Conservation (phyloP, 1,139 yeast genomes). For the Blastobotrys serpentis region DNA sequence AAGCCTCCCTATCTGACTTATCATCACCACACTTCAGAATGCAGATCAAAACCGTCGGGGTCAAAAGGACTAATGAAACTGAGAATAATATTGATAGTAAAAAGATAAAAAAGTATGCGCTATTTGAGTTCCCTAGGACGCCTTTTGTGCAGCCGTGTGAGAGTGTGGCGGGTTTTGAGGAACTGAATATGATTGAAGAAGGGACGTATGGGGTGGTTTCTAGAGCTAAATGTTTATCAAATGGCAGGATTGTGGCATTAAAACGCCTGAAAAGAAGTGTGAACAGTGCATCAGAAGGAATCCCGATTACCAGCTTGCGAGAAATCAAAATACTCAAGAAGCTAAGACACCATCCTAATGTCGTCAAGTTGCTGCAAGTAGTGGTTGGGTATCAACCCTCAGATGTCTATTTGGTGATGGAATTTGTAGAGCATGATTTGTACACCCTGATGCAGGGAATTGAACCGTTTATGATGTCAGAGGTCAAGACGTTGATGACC, state of each 20-base stretch:
- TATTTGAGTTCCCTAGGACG: not conserved
- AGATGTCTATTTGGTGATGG: constrained; percentile 36
- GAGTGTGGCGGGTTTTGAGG: constrained; percentile 2
- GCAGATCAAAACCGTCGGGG: no score
- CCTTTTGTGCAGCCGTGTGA: not conserved
- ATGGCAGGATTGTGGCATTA: constrained; percentile 88
- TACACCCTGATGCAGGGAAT: constrained; percentile 25
- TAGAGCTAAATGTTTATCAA: constrained; percentile 84
- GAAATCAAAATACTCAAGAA: constrained; percentile 80
- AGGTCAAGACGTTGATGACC: constrained; percentile 34
- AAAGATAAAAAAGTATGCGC: not conserved
- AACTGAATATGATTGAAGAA: constrained; percentile 82
- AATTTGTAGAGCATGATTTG: constrained; percentile 37
- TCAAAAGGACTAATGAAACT: not conserved
- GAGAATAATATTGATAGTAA: not conserved
- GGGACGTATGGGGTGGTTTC: constrained; percentile 99
- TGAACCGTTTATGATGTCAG: constrained; percentile 33
- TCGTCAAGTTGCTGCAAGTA: constrained; percentile 69
- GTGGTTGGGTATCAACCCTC: constrained; percentile 42
- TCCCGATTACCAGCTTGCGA: constrained; percentile 83
- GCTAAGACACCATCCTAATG: constrained; percentile 73
- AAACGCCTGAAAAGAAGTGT: constrained; percentile 90
- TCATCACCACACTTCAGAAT: not conserved
- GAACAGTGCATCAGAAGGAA: constrained; percentile 87
- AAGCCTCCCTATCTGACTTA: not conserved